Evolutionary conservation across 495 filamentous ascomycete genomes (phyloP).

Genomic region (Hypoxylon trugodes): DNA sequence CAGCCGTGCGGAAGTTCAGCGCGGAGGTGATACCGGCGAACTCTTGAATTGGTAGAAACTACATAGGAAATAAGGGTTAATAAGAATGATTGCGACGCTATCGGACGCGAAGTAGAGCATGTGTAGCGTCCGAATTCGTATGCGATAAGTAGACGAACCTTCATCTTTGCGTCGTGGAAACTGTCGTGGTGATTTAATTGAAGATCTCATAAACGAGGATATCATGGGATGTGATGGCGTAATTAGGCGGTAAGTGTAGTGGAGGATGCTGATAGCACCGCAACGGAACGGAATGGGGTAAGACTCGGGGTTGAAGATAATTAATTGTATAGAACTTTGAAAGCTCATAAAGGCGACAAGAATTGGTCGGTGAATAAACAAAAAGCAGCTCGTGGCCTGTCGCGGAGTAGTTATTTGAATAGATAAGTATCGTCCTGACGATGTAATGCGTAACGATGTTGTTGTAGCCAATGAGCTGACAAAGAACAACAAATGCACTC

Average conservation of each 20-base stretch:
- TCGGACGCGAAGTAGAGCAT: not conserved
- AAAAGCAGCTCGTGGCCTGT: conserved; percentile 11
- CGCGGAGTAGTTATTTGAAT: not conserved
- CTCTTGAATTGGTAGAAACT: conserved; percentile 91
- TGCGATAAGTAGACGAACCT: conserved; percentile 36
- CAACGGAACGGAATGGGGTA: not conserved
- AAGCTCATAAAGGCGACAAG: not conserved
- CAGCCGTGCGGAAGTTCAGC: conserved; percentile 91
- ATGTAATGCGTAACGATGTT: conserved; percentile 7
- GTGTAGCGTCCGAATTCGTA: not conserved
- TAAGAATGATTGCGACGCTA: not conserved
- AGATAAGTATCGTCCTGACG: conserved; percentile 30
- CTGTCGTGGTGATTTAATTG: conserved; percentile 13
- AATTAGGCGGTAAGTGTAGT: not conserved
- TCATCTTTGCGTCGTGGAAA: conserved; percentile 47
- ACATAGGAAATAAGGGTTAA: conserved; percentile 12
- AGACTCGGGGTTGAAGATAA: not conserved
- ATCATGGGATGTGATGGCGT: conserved; percentile 19
- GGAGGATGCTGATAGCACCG: not conserved
- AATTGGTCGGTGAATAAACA: not conserved
- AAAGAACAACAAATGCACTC: conserved; percentile 15
- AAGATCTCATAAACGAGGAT: conserved; percentile 21
- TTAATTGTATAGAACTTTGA: not conserved
- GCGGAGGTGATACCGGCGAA: conserved; percentile 89
- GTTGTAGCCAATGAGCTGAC: conserved; percentile 12